A percentile compares a stretch with the other conserved stretches of the same genome.
Conservation (phyloP, 164 flowering plant genomes). For the Vitis rupestris region DNA sequence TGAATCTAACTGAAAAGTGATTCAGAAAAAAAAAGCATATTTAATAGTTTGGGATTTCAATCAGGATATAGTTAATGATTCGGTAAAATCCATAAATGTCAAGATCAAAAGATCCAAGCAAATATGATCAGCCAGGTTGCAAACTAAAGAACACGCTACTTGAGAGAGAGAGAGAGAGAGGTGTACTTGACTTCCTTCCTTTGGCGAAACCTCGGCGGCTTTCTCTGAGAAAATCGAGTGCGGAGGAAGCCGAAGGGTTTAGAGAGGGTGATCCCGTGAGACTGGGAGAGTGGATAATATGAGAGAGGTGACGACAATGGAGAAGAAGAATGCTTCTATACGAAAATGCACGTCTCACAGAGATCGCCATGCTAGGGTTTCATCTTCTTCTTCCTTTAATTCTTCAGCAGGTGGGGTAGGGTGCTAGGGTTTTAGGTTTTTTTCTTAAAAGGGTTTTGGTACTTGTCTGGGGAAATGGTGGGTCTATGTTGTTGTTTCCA, state of each 20-base stretch:
- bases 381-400: neutral
- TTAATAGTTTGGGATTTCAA: no score
- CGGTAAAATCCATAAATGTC: no score
- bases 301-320: constrained; percentile 27
- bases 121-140: no score
- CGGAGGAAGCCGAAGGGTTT: constrained; percentile 5
- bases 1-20: no score
- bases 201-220: constrained; percentile 64
- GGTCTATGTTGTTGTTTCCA: no score
- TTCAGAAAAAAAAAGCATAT: no score
- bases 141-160: neutral
- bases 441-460: no score
- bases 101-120: no score
- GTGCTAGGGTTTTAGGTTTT: constrained; percentile 5
- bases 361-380: constrained; percentile 34
- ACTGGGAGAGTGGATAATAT: constrained; percentile 12
- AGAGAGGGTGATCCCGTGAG: constrained; percentile 7
- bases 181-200: constrained; percentile 59
- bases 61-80: no score
- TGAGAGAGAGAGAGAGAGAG: neutral
- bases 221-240: constrained; percentile 28
- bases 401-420: neutral
- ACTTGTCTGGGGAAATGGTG: no score
- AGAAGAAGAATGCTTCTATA: constrained; percentile 19
- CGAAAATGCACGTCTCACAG: constrained; percentile 34